These are phyloP conservation scores for Phytophthora vignae DNA, from an alignment of 352 stramenopile genomes.

Conservation along the genomic window DNA sequence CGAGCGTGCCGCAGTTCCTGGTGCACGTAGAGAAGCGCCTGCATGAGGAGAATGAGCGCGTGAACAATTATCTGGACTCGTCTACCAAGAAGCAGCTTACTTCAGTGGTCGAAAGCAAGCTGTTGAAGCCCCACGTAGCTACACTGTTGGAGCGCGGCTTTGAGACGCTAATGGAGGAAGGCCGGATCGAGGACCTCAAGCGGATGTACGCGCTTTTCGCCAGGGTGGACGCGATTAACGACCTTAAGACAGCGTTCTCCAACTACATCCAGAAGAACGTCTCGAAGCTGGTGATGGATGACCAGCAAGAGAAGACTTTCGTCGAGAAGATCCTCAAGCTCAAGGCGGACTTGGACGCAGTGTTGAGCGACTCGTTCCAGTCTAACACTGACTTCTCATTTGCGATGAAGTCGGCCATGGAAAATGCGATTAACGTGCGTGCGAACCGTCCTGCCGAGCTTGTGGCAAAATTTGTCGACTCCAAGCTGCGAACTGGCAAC, in stretches of 20 bases:
- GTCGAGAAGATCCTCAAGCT: constrained; percentile 92
- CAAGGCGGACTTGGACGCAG: constrained; percentile 83
- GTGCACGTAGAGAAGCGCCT: constrained; percentile 89
- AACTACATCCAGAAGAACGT: constrained; percentile 85
- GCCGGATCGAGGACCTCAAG: constrained; percentile 84
- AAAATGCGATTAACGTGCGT: constrained; percentile 90
- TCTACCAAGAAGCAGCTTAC: constrained; percentile 81
- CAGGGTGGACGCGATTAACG: constrained; percentile 73
- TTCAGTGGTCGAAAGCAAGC: constrained; percentile 77
- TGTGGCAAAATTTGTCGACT: constrained; percentile 93
- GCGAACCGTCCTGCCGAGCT: constrained; percentile 89
- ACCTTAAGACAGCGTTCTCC: constrained; percentile 73
- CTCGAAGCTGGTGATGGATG: constrained; percentile 75
- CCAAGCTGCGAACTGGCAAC: constrained; percentile 87
- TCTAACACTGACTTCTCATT: constrained; percentile 81
- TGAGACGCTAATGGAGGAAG: constrained; percentile 85
- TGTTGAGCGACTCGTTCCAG: constrained; percentile 81
- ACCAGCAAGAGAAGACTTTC: constrained; percentile 89
- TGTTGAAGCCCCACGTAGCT: constrained; percentile 86
- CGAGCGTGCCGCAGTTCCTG: constrained; percentile 88
- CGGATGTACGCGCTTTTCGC: constrained; percentile 88
- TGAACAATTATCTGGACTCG: constrained; percentile 77
- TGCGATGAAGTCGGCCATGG: constrained; percentile 89
- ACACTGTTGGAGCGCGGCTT: constrained; percentile 90
- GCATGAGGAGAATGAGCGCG: constrained; percentile 80